Evolutionary conservation across 2,329 filamentous ascomycete genomes (phyloP).

Genomic region (Leptosphaerulina australis): DNA sequence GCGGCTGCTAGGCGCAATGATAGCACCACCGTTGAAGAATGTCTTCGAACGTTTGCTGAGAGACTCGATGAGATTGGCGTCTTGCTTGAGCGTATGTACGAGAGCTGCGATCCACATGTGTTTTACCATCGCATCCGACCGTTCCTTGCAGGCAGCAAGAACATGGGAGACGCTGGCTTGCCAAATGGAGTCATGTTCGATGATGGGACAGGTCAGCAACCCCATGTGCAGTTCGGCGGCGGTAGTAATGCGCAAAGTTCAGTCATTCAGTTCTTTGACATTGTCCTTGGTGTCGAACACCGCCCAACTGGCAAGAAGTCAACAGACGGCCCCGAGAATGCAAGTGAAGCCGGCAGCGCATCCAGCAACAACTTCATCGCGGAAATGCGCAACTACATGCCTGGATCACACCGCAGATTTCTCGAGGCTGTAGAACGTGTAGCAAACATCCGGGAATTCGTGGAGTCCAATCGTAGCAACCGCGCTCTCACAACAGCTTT

Average conservation of each 20-base stretch:
- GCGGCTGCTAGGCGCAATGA: conserved; percentile 76
- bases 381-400: conserved; percentile 98
- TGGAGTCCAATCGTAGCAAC: conserved; percentile 67
- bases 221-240: conserved; percentile 84
- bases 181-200: conserved; percentile 89
- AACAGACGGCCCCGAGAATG: conserved; percentile 41
- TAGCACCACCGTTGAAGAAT: conserved; percentile 71
- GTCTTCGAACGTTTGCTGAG: conserved; percentile 83
- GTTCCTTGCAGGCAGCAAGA: conserved; percentile 94
- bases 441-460: conserved; percentile 86
- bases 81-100: conserved; percentile 87
- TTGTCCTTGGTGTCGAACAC: conserved; percentile 87
- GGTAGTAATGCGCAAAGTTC: conserved; percentile 98
- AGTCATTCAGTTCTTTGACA: conserved; percentile 95
- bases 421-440: conserved; percentile 78
- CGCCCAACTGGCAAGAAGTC: conserved; percentile 80
- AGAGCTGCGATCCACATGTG: conserved; percentile 89
- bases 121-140: conserved; percentile 98
- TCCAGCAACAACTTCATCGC: conserved; percentile 87
- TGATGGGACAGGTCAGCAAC: conserved; percentile 69
- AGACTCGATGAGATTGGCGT: conserved; percentile 81
- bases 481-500: conserved; percentile 77
- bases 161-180: conserved; percentile 93
- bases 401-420: conserved; percentile 87
- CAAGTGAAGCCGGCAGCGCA: conserved; percentile 52